Conservation (phyloP, 2,329 filamentous ascomycete species). For the Hirsutella minnesotensis region DNA sequence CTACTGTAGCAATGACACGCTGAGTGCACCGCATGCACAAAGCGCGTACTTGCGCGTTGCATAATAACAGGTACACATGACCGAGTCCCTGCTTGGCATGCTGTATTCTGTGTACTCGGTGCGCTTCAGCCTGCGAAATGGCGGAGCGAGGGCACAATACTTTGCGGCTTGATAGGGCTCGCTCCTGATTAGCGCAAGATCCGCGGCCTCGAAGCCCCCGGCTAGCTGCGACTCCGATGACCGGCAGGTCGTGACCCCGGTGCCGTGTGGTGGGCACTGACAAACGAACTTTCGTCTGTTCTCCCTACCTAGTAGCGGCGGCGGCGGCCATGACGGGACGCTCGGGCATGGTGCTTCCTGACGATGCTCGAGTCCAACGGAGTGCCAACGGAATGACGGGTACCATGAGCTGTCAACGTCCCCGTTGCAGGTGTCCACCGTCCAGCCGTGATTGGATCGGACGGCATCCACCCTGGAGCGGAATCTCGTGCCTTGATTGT, state of each 20-base stretch:
- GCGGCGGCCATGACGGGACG: no score
- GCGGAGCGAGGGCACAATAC: not conserved
- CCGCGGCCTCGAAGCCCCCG: conserved; percentile 1
- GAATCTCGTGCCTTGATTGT: not conserved
- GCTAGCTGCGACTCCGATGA: not conserved
- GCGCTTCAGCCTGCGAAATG: not conserved
- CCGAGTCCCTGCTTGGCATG: no score
- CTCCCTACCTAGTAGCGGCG: no score
- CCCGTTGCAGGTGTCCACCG: no score
- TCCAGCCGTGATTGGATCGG: not conserved
- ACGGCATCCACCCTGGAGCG: no score
- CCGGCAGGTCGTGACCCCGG: not conserved
- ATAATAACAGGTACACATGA: no score
- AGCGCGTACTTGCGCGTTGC: not conserved
- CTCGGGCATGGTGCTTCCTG: no score
- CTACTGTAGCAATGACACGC: not conserved
- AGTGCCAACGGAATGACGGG: no score
- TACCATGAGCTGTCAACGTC: no score
- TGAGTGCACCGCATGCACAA: not conserved
- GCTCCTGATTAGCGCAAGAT: not conserved
- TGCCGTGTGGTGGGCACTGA: not conserved
- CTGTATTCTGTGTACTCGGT: no score
- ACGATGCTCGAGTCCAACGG: no score
- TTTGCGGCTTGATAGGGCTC: not conserved
- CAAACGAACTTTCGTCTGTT: no score